phyloP scores from a whole-genome alignment of 495 filamentous ascomycete genomes.

The Penicillium odoratum region DNA sequence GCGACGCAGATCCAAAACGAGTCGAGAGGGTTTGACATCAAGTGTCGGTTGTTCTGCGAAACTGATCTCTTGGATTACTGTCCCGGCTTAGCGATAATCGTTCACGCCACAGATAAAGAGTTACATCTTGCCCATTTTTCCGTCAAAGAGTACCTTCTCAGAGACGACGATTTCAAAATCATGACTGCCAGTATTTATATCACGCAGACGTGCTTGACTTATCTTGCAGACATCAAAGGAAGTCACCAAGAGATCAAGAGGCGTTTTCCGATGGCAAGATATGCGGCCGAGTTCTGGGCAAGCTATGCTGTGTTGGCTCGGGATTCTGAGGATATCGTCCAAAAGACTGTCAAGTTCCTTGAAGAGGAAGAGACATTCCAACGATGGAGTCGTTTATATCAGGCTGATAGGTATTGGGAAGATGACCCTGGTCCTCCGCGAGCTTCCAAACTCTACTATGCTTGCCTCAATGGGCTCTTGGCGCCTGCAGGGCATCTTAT shows the following conservation, averaged over 20 bases:
- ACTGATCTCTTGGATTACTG: slow-evolving; percentile 21
- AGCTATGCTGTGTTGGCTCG: slow-evolving; percentile 17
- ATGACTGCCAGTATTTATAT: slow-evolving; percentile 22
- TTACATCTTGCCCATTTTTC: slow-evolving; percentile 31
- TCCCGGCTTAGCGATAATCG: slow-evolving; percentile 15
- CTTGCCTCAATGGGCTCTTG: too few relatives aligned
- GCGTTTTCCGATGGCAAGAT: slow-evolving; percentile 25
- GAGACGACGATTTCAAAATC: slow-evolving; percentile 11
- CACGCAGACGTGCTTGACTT: slow-evolving; percentile 25
- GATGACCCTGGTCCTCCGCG: too few relatives aligned
- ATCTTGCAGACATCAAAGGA: slow-evolving; percentile 25
- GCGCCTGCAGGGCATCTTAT: too few relatives aligned
- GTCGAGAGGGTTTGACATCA: slow-evolving; percentile 13
- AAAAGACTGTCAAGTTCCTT: too few relatives aligned
- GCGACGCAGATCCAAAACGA: slow-evolving; percentile 18
- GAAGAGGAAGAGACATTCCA: too few relatives aligned
- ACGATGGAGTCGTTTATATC: too few relatives aligned
- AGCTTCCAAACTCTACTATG: too few relatives aligned
- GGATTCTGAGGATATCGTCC: too few relatives aligned
- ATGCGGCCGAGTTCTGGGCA: slow-evolving; percentile 19
- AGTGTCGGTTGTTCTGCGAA: slow-evolving; percentile 21
- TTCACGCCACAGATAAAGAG: slow-evolving; percentile 13
- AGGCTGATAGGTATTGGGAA: too few relatives aligned
- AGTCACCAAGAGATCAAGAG: slow-evolving; percentile 2
- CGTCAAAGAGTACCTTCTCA: slow-evolving; percentile 31